A percentile compares a stretch with the other conserved stretches of the same genome.
Evolutionary conservation across 176 grass and related monocot species (phyloP).

Genomic region (Chloris gayana): DNA sequence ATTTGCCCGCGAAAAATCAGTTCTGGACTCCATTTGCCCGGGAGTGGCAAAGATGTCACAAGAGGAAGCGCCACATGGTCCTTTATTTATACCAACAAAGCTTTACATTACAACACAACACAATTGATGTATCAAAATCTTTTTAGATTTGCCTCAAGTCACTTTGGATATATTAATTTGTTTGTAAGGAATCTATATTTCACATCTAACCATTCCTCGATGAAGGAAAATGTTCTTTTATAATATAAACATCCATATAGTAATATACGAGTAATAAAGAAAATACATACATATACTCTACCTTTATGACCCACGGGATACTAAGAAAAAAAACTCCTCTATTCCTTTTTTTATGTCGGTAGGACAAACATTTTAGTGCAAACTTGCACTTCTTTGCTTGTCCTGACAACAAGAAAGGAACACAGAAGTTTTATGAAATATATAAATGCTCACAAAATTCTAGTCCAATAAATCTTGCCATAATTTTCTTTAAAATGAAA

Average conservation of each 20-base stretch:
- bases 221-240: not conserved
- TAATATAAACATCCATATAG: no score
- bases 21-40: not conserved
- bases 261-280: no score
- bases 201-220: not conserved
- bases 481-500: not conserved
- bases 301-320: no score
- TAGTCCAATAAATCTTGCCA: not conserved
- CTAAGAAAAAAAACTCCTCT: no score
- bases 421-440: no score
- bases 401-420: no score
- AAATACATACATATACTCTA: no score
- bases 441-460: not conserved
- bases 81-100: not conserved
- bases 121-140: not conserved
- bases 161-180: not conserved
- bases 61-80: not conserved
- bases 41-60: not conserved
- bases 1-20: conserved; percentile 17
- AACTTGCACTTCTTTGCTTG: no score
- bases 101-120: not conserved
- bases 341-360: no score
- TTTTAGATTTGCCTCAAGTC: not conserved
- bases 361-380: no score
- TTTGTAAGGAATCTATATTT: not conserved